phyloP scores from a whole-genome alignment of 306 rosid genomes.

The Medicago arabica region DNA sequence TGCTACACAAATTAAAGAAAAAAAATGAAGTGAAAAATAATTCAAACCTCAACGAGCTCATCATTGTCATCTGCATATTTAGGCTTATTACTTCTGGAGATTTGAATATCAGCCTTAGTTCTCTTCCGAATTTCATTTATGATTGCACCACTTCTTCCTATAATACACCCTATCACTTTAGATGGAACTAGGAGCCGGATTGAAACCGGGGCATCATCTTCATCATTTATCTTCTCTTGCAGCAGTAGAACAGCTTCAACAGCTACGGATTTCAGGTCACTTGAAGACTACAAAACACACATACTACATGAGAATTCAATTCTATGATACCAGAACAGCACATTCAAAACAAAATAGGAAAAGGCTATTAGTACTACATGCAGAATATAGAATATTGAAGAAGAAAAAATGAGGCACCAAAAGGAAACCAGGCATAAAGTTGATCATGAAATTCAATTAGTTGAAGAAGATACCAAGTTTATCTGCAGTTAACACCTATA shows the following conservation, averaged over 20 bases:
- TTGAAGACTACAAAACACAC: conserved; percentile 63
- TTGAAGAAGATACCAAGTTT: conserved; percentile 25
- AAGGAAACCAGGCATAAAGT: conserved; percentile 24
- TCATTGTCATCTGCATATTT: conserved; percentile 72
- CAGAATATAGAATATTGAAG: conserved; percentile 9
- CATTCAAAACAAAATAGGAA: conserved; percentile 16
- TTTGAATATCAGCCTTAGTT: conserved; percentile 86
- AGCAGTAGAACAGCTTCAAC: conserved; percentile 94
- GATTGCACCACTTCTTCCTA: conserved; percentile 95
- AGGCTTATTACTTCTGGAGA: conserved; percentile 78
- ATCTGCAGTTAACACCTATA: not conserved
- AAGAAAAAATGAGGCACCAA: conserved; percentile 5
- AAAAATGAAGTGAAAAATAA: conserved; percentile 15
- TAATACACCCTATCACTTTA: conserved; percentile 93
- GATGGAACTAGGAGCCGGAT: conserved; percentile 88
- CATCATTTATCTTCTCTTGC: conserved; percentile 95
- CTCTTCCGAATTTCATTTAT: conserved; percentile 92
- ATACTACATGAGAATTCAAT: conserved; percentile 29
- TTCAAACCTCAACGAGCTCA: conserved; percentile 90
- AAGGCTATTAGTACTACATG: conserved; percentile 15
- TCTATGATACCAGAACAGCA: conserved; percentile 27
- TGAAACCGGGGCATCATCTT: conserved; percentile 72
- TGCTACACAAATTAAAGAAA: conserved; percentile 19
- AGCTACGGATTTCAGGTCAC: conserved; percentile 86
- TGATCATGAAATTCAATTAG: conserved; percentile 24